Percentiles rank a stretch among this genome's conserved stretches.
These are phyloP conservation scores for Boletus fagicola DNA, from an alignment of 768 basidiomycete genomes.

Conservation along the genomic window DNA sequence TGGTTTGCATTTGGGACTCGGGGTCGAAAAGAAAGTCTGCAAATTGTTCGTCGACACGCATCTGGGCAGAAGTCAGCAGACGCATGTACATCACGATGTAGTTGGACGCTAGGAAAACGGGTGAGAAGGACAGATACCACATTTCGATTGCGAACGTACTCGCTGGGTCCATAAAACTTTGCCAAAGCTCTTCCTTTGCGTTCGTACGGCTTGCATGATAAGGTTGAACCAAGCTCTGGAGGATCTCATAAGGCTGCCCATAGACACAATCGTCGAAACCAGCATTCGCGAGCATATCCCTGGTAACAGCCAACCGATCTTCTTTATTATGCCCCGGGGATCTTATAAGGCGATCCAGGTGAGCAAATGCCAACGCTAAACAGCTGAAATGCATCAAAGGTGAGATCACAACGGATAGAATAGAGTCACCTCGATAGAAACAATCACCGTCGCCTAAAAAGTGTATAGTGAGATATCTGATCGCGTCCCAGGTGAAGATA, in stretches of 20 bases:
- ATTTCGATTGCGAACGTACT: slow-evolving; percentile 33
- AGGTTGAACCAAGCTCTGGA: slow-evolving; percentile 48
- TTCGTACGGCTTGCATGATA: slow-evolving; percentile 35
- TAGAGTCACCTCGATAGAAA: slow-evolving; percentile 78
- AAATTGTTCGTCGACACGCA: slow-evolving; percentile 58
- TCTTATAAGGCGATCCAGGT: slow-evolving; percentile 66
- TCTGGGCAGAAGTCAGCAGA: slow-evolving; percentile 79
- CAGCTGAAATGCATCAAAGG: slow-evolving; percentile 20
- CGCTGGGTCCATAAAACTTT: slow-evolving; percentile 50
- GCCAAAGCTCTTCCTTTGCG: slow-evolving; percentile 37
- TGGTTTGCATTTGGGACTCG: slow-evolving; percentile 59
- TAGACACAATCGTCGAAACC: slow-evolving; percentile 69
- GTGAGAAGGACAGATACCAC: slow-evolving; percentile 1
- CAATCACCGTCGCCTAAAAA: slow-evolving; percentile 80
- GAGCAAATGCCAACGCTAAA: slow-evolving; percentile 79
- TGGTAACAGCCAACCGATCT: slow-evolving; percentile 52
- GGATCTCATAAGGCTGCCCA: slow-evolving; percentile 72
- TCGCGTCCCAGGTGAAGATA: neutral
- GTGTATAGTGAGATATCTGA: slow-evolving; percentile 1
- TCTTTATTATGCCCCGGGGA: slow-evolving; percentile 44
- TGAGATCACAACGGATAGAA: neutral
- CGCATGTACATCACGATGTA: slow-evolving; percentile 79
- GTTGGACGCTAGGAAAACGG: slow-evolving; percentile 50
- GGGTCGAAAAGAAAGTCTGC: slow-evolving; percentile 75
- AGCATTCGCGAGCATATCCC: slow-evolving; percentile 49